phyloP scores from a whole-genome alignment of 805 yeast species.

The Pichia scutulata region DNA sequence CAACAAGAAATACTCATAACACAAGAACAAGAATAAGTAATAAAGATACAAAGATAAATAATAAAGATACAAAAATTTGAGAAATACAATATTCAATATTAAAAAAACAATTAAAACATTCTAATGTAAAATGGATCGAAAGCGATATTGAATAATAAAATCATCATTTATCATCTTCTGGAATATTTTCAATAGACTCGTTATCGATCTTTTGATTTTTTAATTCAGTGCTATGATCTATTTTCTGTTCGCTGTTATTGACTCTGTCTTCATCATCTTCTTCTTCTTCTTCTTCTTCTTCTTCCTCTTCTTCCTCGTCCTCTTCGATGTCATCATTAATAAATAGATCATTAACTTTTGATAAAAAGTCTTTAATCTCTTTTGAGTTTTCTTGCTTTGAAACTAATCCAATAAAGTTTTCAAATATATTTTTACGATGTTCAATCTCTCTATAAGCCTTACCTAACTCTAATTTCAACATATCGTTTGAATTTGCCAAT shows the following conservation, averaged over 20 bases:
- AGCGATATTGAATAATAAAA: too few relatives aligned
- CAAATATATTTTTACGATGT: slow-evolving; percentile 54
- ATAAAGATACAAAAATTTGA: neutral
- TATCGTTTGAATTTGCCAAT: slow-evolving; percentile 76
- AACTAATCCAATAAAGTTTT: slow-evolving; percentile 7
- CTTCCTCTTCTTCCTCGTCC: slow-evolving; percentile 5
- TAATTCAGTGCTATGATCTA: neutral
- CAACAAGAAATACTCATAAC: too few relatives aligned
- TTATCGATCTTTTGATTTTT: neutral
- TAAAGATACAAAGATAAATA: too few relatives aligned
- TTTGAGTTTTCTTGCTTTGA: slow-evolving; percentile 6
- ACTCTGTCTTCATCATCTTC: neutral
- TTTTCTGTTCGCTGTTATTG: neutral
- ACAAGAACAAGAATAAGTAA: too few relatives aligned
- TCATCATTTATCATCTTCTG: neutral
- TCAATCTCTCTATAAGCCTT: slow-evolving; percentile 90
- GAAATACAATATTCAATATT: neutral
- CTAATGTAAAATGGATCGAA: too few relatives aligned
- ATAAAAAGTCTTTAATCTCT: neutral
- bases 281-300: neutral
- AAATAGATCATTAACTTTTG: neutral
- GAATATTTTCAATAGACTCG: neutral
- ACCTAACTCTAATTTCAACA: slow-evolving; percentile 79
- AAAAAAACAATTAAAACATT: too few relatives aligned
- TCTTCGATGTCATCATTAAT: neutral